Base-by-base conservation (phyloP, 2,329 filamentous ascomycete genomes). In the Lecanicillium sp. region DNA sequence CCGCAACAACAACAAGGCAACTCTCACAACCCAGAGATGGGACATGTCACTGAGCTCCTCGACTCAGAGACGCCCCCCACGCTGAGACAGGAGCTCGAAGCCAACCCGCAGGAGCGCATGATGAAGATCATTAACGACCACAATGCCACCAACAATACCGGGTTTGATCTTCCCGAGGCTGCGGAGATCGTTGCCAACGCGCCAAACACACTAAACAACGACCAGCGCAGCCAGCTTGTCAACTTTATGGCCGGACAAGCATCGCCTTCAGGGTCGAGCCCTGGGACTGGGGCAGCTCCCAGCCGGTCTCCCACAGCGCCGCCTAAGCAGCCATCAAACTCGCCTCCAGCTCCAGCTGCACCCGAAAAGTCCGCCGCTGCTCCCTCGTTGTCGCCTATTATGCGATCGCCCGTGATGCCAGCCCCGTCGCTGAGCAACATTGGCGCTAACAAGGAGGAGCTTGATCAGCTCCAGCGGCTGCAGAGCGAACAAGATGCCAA, bases 401-500 rank as follows among this genome's bases (percentile, higher is more conserved):
- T 78, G 43, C 59, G 63, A 6, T 62, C 66, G 17, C 53, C 65
- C 4, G 53, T 57, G 6, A 59, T 70, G 46, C 57, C 59, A 2
- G 60, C 63, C 4, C 69, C 72, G 2, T 73, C 74, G 0, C 64
- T 87, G 15, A 69, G 75, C 36, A 72, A 80, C 29, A 74, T 92
- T 45, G 75, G 71, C 33, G 75, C 75, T 44, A 89, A 83, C 4
- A 74, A 83, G 44, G 70, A 81, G 12, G 84, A 94, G 45, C 74
- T 96, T 19, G 85, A 92, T 37, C 74, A 84, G 20, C 70, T 97
- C 3, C 78, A 86, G 46, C 81, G 81, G 31, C 69, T 95, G 51
- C 86, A 94, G 54, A 76, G 78, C 17, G 80, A 90, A 43, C 88
- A 95, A 52, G 80, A 84, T 44, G 73, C 73, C 34, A 83, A 84